phyloP scores from a whole-genome alignment of 2,329 filamentous ascomycete species.

The Aureobasidium melanogenum region DNA sequence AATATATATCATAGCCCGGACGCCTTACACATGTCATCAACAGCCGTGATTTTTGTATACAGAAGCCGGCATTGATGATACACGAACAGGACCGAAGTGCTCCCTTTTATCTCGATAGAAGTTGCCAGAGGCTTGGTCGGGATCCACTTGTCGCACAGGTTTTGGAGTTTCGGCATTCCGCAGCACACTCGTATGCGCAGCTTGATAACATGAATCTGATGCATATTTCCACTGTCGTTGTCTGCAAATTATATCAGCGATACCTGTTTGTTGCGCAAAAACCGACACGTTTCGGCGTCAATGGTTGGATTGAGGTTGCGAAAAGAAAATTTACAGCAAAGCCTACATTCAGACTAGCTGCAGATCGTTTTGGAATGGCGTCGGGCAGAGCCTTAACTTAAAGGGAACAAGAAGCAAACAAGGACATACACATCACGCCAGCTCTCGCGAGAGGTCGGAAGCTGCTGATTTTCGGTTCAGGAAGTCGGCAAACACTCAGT shows the following conservation, averaged over 20 bases:
- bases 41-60: background rate
- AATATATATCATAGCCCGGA: background rate
- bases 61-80: background rate
- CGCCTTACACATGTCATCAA: background rate
- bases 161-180: background rate
- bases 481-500: background rate
- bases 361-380: background rate
- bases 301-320: background rate
- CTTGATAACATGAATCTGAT: background rate
- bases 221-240: background rate
- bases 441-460: background rate
- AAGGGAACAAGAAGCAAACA: background rate
- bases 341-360: background rate
- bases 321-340: background rate
- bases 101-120: slow-evolving; percentile 3
- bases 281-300: background rate
- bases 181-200: background rate
- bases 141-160: background rate
- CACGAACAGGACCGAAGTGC: background rate
- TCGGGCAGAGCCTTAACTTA: background rate
- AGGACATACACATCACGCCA: background rate
- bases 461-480: background rate
- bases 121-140: background rate
- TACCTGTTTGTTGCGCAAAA: background rate
- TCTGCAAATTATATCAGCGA: background rate